These are phyloP conservation scores for Jackrogersella multiformis DNA, from an alignment of 495 filamentous ascomycete species.

Conservation along the genomic window DNA sequence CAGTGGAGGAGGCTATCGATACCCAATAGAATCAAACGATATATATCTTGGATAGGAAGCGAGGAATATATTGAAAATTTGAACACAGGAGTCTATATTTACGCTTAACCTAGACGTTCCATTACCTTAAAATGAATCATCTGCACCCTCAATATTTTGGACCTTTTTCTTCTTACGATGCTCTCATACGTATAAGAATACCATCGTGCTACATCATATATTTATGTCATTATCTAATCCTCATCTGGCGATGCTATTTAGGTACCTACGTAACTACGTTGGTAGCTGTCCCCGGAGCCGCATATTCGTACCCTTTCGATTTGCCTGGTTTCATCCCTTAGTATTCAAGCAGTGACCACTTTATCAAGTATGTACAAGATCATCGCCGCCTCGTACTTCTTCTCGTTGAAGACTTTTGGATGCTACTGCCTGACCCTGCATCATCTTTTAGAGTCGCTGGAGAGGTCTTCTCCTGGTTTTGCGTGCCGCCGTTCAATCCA, in stretches of 20 bases:
- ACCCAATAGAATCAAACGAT: conserved; percentile 11
- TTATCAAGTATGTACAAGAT: conserved; percentile 7
- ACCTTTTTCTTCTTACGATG: too few relatives aligned
- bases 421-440: background rate
- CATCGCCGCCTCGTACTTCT: conserved; percentile 30
- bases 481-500: background rate
- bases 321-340: background rate
- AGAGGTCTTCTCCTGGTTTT: conserved; percentile 4
- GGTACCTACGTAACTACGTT: background rate
- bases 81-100: background rate
- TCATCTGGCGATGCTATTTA: background rate
- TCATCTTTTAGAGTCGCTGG: background rate
- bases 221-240: background rate
- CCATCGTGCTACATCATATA: background rate
- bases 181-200: too few relatives aligned
- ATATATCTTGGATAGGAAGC: background rate
- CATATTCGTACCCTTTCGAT: background rate
- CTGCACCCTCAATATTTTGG: too few relatives aligned
- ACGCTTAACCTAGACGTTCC: background rate
- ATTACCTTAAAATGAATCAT: too few relatives aligned
- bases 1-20: conserved; percentile 6
- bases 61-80: background rate
- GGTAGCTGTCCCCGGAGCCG: background rate
- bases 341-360: background rate
- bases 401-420: conserved; percentile 9